Conservation (phyloP, 768 basidiomycete genomes). For the Tulasnella sp. region DNA sequence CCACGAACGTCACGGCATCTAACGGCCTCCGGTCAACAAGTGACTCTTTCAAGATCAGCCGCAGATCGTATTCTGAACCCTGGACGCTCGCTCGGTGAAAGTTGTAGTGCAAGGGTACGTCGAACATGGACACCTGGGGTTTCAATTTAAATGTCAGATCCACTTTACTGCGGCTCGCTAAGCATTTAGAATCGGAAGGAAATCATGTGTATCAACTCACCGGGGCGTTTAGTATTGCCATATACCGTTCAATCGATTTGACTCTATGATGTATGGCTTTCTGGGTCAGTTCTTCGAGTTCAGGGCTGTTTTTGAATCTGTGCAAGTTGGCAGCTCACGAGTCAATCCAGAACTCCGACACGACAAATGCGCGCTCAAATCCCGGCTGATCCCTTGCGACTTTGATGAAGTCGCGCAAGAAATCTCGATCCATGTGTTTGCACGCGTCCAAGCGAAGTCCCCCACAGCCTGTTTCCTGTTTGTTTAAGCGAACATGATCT, state of each 20-base stretch:
- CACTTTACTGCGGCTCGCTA: background rate
- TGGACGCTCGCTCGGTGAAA: constrained; percentile 65
- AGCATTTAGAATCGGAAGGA: no score
- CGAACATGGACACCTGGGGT: constrained; percentile 74
- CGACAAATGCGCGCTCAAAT: constrained; percentile 43
- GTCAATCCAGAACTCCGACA: constrained; percentile 76
- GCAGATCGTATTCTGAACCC: constrained; percentile 59
- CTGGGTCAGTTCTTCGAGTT: no score
- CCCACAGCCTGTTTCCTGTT: constrained; percentile 31
- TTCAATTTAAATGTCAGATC: constrained; percentile 10
- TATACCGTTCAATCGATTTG: constrained; percentile 4
- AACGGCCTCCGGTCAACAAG: constrained; percentile 55
- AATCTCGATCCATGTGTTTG: constrained; percentile 72
- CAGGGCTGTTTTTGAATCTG: no score
- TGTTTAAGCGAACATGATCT: constrained; percentile 31
- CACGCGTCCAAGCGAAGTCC: constrained; percentile 88
- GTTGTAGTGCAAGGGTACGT: constrained; percentile 80
- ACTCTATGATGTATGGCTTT: background rate
- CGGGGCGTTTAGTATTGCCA: constrained; percentile 4
- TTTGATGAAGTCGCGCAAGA: constrained; percentile 52
- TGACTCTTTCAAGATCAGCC: constrained; percentile 58
- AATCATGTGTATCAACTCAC: background rate
- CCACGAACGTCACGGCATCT: constrained; percentile 83
- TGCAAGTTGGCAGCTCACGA: no score
- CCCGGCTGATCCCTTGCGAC: constrained; percentile 26